Evolutionary conservation across 768 basidiomycete species (phyloP), one percentile per base, ranked within the genome.

Genomic region (Leccinum arenicola): DNA sequence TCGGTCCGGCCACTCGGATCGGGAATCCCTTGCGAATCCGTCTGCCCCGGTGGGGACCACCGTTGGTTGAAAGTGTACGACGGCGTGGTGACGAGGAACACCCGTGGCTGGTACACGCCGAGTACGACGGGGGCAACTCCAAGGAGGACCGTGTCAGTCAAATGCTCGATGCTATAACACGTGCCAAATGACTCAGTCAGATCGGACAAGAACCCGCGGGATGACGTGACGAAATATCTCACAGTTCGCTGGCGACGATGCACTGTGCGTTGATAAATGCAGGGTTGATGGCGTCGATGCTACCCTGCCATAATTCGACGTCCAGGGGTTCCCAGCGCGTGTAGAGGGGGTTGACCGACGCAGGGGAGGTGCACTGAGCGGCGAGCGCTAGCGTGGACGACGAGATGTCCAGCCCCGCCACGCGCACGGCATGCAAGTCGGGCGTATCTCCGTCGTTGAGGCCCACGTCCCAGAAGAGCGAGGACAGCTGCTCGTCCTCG

Each of bases 191-290:
- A 35, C 33, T 55, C 25, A 61, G 52, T 66, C 38, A 69, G 52
- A 9, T 21, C 29, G 38, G 47, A 33, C 14, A 17, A 57, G 36
- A 53, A 11, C 17, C 9, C 9, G 29, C 43, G 19, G n/a, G 10
- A 60, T 49, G 43, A 48, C 45, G 27, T 43, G 27, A 43, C 23
- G 56, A 35, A 36, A 71, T 21, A 4, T 19, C 88, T 62, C 75
- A 94, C 93, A 94, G 89, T 77, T 94, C 92, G 1, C 82, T 88
- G 33, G 85, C 82, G 19, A 92, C 82, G 60, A 94, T 87, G 65
- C 88, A 90, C 61, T 91, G 85, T 3, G 81, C 74, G 54, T 77
- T 79, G 21, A 86, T 75, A 63, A 94, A 87, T 25, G 79, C 78
- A 40, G 83, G 77, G 64, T 93, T 95, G 60, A 86, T 73, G 1